Evolutionary conservation across 129 eudicot genomes (phyloP).

Genomic region (Escallonia herrerae): DNA sequence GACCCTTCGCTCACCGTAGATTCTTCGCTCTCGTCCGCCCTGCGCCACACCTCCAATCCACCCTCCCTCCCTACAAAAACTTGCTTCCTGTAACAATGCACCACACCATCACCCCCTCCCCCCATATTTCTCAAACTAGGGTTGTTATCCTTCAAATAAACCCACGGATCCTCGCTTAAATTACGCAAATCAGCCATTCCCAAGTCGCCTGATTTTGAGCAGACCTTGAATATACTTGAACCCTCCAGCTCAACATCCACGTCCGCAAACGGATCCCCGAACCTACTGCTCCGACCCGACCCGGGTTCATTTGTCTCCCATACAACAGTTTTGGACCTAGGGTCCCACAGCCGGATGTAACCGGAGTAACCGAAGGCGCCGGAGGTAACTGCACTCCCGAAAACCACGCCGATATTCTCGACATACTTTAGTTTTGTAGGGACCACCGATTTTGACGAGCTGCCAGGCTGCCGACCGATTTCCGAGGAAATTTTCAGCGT

Average conservation of each 20-base stretch:
- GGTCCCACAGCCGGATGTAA: conserved; percentile 70
- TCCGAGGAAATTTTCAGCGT: conserved; percentile 43
- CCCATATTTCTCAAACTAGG: conserved; percentile 59
- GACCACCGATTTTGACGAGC: conserved; percentile 48
- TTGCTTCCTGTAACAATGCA: conserved; percentile 68
- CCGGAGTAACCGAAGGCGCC: conserved; percentile 95
- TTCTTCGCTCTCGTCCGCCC: conserved; percentile 33
- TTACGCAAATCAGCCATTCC: conserved; percentile 77
- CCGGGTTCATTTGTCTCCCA: conserved; percentile 98
- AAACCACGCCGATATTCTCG: conserved; percentile 28
- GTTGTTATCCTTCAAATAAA: conserved; percentile 72
- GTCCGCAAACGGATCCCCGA: conserved; percentile 88
- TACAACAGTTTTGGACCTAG: conserved; percentile 46
- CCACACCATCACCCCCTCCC: conserved; percentile 33
- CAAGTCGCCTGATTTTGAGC: conserved; percentile 77
- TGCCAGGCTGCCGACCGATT: conserved; percentile 63
- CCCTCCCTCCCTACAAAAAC: conserved; percentile 83
- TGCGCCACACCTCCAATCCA: conserved; percentile 88
- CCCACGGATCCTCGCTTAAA: conserved; percentile 84
- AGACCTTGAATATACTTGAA: conserved; percentile 46
- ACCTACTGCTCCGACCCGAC: conserved; percentile 74
- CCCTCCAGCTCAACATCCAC: conserved; percentile 53
- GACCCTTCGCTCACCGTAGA: conserved; percentile 47
- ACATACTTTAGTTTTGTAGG: conserved; percentile 51
- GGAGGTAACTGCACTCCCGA: conserved; percentile 46